phyloP scores from a whole-genome alignment of 345 rosid species.

The Dipteronia dyeriana region DNA sequence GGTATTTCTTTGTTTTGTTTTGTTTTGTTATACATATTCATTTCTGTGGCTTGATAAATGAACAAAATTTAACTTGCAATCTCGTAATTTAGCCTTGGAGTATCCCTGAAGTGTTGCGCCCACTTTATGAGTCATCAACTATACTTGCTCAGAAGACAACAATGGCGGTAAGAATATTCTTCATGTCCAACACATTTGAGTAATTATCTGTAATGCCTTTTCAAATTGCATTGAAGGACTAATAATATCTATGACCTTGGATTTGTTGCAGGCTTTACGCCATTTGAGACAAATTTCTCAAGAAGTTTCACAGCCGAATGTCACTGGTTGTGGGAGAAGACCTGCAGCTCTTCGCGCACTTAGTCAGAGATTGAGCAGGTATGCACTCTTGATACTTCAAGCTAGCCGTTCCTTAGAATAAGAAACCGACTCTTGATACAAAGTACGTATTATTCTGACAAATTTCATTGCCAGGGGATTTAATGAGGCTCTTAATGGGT shows the following conservation, averaged over 20 bases:
- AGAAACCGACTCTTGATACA: background rate
- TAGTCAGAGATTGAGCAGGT: slow-evolving; percentile 92
- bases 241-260: background rate
- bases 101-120: slow-evolving; percentile 96
- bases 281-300: slow-evolving; percentile 90
- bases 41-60: slow-evolving; percentile 4
- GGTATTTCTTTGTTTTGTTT: slow-evolving; percentile 37
- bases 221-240: background rate
- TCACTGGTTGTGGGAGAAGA: slow-evolving; percentile 84
- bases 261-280: slow-evolving; percentile 71
- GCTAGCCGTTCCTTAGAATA: background rate
- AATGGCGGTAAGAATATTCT: slow-evolving; percentile 68
- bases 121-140: slow-evolving; percentile 90
- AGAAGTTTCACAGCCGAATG: slow-evolving; percentile 90
- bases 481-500: slow-evolving; percentile 94
- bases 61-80: slow-evolving; percentile 5
- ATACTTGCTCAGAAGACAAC: slow-evolving; percentile 95
- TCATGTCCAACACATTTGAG: slow-evolving; percentile 4
- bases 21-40: slow-evolving; percentile 13
- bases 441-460: slow-evolving; percentile 9
- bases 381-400: slow-evolving; percentile 10
- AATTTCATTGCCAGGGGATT: slow-evolving; percentile 65
- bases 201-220: background rate
- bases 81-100: slow-evolving; percentile 74
- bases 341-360: slow-evolving; percentile 91